Evolutionary conservation across 768 basidiomycete genomes (phyloP), one percentile per base, ranked within the genome.

Genomic region (Russula olivacea): DNA sequence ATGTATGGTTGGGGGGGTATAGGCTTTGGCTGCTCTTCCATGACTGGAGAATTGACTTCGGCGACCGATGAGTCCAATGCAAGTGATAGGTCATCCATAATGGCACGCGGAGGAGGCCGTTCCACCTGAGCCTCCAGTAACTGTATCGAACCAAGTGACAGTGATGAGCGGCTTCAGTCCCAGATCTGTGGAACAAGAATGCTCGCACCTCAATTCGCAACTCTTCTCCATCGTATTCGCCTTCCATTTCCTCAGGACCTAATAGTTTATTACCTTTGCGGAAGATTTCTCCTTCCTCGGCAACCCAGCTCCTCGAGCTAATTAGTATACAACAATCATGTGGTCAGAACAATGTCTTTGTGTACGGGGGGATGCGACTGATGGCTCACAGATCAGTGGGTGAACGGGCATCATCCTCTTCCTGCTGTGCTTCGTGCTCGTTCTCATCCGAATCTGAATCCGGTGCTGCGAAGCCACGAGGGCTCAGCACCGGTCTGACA

Each of bases 281-380:
- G 77, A 98, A 98, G 45, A 98, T 89, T 74, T 98, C 96, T 0
- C 93, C 93, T 72, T 99, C 97, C 72, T 98, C 97, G 59, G 86
- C 90, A 0, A 95, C 88, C 87, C 90, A 91, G 56, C 80, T 85
- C 66, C 85, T 79, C 28, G 88, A 89, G 53, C 90, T 88, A 55
- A n/a, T 36, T 28, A 30, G 53, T n/a, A 48, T 40, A n/a, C n/a
- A 48, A 30, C n/a, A 43, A 32, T 1, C 25, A 50, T 14, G 25
- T 47, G n/a, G 34, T 60, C 28, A 57, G 54, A 41, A 49, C 21
- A 47, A 23, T 8, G 17, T 14, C 14, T 15, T 8, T 4, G 43
- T 30, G 19, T 3, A 12, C 4, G 49, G n/a, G 1, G 1, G n/a
- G 15, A 34, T 1, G 40, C 4, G 19, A 53, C 32, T 15, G 34